Conservation (phyloP, 805 yeast species). For the Osmozyma mogii region DNA sequence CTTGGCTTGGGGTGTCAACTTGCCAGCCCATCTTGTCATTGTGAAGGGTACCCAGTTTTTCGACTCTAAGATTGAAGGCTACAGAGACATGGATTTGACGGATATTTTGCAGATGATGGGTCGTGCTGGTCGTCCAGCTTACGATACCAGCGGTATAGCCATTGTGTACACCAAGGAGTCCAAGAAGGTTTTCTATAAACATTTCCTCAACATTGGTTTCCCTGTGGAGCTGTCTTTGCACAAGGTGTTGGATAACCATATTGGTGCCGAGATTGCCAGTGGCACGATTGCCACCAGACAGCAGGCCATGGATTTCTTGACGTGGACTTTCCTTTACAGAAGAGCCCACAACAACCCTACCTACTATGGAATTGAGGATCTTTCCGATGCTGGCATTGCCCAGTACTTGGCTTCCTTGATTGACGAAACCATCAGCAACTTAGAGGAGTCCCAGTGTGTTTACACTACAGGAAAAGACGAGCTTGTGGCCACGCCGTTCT, state of each 20-base stretch:
- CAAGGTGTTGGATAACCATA: constrained; percentile 67
- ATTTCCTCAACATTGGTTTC: constrained; percentile 69
- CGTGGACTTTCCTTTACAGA: constrained; percentile 70
- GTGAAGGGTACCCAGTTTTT: constrained; percentile 70
- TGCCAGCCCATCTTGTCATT: constrained; percentile 36
- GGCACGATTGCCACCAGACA: constrained; percentile 59
- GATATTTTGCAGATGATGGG: constrained; percentile 84
- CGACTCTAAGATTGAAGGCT: constrained; percentile 33
- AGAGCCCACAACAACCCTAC: constrained; percentile 74
- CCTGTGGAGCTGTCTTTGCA: constrained; percentile 79
- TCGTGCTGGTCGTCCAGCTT: constrained; percentile 78
- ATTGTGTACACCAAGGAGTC: constrained; percentile 70
- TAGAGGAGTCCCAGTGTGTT: constrained; percentile 70
- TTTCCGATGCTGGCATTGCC: constrained; percentile 46
- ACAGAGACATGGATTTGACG: constrained; percentile 72
- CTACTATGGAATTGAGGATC: constrained; percentile 65
- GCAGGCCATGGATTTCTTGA: constrained; percentile 65
- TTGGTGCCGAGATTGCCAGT: constrained; percentile 73
- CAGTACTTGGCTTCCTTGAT: constrained; percentile 55
- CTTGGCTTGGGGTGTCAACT: constrained; percentile 1
- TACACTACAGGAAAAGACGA: constrained; percentile 38
- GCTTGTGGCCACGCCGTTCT: constrained; percentile 65
- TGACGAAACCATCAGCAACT: constrained; percentile 58
- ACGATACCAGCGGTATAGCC: constrained; percentile 48
- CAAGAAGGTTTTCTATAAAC: constrained; percentile 69